Conservation (phyloP, 2,329 filamentous ascomycete genomes). For the Aquanectria penicillioides region DNA sequence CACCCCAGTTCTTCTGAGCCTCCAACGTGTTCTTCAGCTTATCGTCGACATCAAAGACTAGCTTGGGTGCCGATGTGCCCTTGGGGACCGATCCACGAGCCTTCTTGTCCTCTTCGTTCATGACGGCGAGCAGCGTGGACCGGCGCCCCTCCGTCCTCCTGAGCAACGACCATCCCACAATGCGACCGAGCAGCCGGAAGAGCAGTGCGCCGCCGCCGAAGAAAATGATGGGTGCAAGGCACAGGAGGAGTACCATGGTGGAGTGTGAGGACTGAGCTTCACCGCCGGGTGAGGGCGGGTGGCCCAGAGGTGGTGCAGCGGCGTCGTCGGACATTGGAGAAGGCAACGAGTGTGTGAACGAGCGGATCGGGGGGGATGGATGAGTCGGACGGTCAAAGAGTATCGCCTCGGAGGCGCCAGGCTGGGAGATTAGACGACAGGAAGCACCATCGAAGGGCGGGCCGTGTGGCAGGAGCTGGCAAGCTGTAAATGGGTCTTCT, state of each 20-base stretch:
- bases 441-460: conserved; percentile 16
- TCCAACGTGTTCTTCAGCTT: conserved; percentile 43
- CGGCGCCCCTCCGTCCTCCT: conserved; percentile 72
- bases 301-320: conserved; percentile 8
- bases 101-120: conserved; percentile 57
- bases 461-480: neutral
- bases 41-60: conserved; percentile 60
- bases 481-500: neutral
- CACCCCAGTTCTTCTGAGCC: conserved; percentile 74
- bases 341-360: conserved; percentile 1
- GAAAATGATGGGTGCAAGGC: conserved; percentile 27
- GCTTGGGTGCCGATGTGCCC: conserved; percentile 64
- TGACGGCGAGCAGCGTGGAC: conserved; percentile 64
- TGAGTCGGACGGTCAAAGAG: neutral
- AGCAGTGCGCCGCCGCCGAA: conserved; percentile 42
- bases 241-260: conserved; percentile 21
- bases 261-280: conserved; percentile 1
- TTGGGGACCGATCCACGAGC: conserved; percentile 48
- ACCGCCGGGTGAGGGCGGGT: conserved; percentile 1
- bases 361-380: neutral
- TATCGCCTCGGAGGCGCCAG: conserved; percentile 13
- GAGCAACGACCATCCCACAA: conserved; percentile 69
- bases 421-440: neutral
- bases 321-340: conserved; percentile 19
- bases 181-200: conserved; percentile 49